phyloP scores from a whole-genome alignment of 2,329 filamentous ascomycete genomes.

The Huntiella savannae region DNA sequence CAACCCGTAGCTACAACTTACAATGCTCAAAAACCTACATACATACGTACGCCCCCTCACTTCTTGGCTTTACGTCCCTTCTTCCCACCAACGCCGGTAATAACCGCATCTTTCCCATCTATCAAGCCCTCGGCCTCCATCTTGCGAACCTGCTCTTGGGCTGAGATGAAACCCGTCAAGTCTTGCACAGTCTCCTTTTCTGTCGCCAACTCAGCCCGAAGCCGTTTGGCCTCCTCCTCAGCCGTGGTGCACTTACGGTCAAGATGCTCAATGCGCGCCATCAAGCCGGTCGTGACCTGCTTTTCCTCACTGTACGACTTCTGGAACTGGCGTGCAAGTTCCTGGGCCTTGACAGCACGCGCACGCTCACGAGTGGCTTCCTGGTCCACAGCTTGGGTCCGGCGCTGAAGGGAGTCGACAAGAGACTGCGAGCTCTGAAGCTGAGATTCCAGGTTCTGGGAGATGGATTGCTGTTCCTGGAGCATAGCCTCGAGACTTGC shows the following conservation, averaged over 20 bases:
- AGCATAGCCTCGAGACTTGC: not conserved
- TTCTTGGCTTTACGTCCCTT: not conserved
- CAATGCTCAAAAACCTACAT: no score
- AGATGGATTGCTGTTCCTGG: conserved; percentile 11
- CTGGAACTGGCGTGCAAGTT: conserved; percentile 55
- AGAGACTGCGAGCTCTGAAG: no score
- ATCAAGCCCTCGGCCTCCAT: not conserved
- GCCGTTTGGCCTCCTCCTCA: conserved; percentile 33
- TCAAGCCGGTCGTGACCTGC: conserved; percentile 57
- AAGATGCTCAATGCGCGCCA: conserved; percentile 63
- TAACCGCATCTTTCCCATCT: not conserved
- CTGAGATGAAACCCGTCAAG: not conserved
- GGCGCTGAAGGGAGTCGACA: not conserved
- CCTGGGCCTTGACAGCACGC: conserved; percentile 52
- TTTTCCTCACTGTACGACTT: conserved; percentile 75
- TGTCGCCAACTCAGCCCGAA: not conserved
- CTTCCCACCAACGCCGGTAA: not conserved
- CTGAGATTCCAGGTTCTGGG: no score
- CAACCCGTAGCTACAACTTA: no score
- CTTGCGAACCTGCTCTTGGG: not conserved
- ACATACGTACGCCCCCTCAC: not conserved
- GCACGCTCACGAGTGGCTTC: conserved; percentile 39
- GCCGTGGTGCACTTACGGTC: conserved; percentile 41
- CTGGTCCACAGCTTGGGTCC: not conserved
- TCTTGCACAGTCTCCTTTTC: not conserved